Percentiles rank a stretch among this genome's conserved stretches.
These are phyloP conservation scores for Globisporangium megalacanthum DNA, from an alignment of 352 stramenopile species.

Conservation along the genomic window DNA sequence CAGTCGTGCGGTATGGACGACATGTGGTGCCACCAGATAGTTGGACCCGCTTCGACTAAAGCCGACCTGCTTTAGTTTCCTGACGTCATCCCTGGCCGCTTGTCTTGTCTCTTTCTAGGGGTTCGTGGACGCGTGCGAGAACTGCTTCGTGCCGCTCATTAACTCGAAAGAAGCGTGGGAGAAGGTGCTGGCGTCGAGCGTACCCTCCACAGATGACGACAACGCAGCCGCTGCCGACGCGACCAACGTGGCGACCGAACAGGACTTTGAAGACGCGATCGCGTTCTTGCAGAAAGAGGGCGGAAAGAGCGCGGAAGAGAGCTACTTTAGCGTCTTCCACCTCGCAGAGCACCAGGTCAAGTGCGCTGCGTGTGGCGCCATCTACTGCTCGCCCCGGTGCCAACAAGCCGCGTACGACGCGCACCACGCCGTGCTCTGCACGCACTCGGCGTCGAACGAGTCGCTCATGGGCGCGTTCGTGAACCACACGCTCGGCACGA, in stretches of 20 bases:
- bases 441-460: slow-evolving; percentile 32
- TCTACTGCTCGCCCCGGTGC: slow-evolving; percentile 87
- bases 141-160: slow-evolving; percentile 76
- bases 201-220: too few relatives aligned
- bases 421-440: slow-evolving; percentile 82
- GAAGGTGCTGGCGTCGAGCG: slow-evolving; percentile 33
- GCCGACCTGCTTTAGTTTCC: background rate
- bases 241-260: slow-evolving; percentile 34
- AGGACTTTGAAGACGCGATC: slow-evolving; percentile 55
- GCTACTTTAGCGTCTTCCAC: slow-evolving; percentile 68
- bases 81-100: too few relatives aligned
- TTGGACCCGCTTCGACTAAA: background rate
- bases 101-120: slow-evolving; percentile 21
- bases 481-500: slow-evolving; percentile 79
- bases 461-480: slow-evolving; percentile 79
- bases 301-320: slow-evolving; percentile 55
- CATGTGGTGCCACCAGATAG: too few relatives aligned
- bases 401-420: slow-evolving; percentile 53
- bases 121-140: slow-evolving; percentile 72
- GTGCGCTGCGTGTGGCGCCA: slow-evolving; percentile 52
- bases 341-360: slow-evolving; percentile 47
- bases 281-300: slow-evolving; percentile 60
- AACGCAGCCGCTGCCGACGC: slow-evolving; percentile 11
- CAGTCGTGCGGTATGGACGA: background rate
- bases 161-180: slow-evolving; percentile 57